Conservation (phyloP, 2,329 filamentous ascomycete genomes). For the Hypomyces perniciosus region DNA sequence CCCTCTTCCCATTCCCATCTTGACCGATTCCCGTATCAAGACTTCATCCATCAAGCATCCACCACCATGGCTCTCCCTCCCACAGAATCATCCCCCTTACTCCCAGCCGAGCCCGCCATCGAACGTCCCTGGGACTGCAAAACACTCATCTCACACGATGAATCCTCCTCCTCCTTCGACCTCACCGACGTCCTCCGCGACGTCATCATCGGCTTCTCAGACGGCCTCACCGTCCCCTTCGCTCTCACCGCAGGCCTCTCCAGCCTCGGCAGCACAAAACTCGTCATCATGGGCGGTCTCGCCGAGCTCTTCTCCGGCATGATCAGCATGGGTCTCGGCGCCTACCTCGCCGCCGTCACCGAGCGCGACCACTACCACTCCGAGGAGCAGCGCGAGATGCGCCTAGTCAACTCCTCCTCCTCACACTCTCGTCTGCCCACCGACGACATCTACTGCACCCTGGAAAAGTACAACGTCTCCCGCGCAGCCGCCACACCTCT, state of each 20-base stretch:
- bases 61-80: constrained; percentile 17
- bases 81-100: constrained; percentile 28
- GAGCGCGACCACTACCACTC: constrained; percentile 47
- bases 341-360: constrained; percentile 61
- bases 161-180: constrained; percentile 23
- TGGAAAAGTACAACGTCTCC: constrained; percentile 45
- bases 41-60: neutral
- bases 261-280: constrained; percentile 55
- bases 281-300: constrained; percentile 66
- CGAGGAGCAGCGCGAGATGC: constrained; percentile 40
- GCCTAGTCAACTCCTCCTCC: constrained; percentile 34
- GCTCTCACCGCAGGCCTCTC: constrained; percentile 70
- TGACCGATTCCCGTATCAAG: neutral
- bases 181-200: constrained; percentile 49
- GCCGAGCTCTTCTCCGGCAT: constrained; percentile 71
- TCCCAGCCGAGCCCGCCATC: constrained; percentile 25
- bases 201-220: constrained; percentile 69
- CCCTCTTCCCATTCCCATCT: neutral
- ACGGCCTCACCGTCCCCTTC: constrained; percentile 75
- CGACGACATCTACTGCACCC: constrained; percentile 43
- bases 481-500: constrained; percentile 37
- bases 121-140: constrained; percentile 24
- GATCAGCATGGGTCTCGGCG: constrained; percentile 73
- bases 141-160: constrained; percentile 13
- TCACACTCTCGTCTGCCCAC: constrained; percentile 36